Evolutionary conservation across 208 protist genomes (phyloP).

Genomic region (Trypanosoma boissoni): DNA sequence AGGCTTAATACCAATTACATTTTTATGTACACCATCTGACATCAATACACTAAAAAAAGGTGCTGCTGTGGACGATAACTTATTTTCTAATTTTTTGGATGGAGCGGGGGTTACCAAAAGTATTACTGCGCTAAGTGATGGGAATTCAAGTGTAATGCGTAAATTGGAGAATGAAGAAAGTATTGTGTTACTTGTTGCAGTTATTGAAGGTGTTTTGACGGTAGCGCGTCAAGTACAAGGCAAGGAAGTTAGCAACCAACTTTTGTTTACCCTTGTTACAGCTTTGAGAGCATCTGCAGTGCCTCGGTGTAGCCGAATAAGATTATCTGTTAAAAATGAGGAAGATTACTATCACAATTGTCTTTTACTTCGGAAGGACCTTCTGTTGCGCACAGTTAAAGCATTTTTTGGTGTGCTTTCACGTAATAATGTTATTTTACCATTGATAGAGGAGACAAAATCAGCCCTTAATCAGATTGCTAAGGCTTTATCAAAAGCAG

Average conservation of each 20-base stretch:
- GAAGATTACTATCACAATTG: constrained; percentile 27
- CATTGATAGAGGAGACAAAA: constrained; percentile 46
- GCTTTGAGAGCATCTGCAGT: constrained; percentile 55
- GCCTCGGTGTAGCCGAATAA: constrained; percentile 34
- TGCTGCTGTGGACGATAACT: constrained; percentile 34
- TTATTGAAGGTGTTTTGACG: constrained; percentile 65
- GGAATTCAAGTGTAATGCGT: constrained; percentile 9
- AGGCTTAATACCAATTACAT: constrained; percentile 42
- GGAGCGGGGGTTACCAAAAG: constrained; percentile 12
- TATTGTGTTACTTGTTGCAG: constrained; percentile 41
- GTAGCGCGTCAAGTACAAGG: constrained; percentile 29
- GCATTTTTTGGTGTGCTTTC: constrained; percentile 50
- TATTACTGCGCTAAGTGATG: neutral
- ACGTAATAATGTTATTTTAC: constrained; percentile 29
- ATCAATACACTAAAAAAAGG: constrained; percentile 21
- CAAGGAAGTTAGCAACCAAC: constrained; percentile 50
- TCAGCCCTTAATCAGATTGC: constrained; percentile 46
- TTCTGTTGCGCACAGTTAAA: constrained; percentile 42
- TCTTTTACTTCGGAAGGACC: constrained; percentile 39
- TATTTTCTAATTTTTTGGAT: constrained; percentile 60
- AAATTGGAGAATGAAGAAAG: no score
- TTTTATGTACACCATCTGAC: constrained; percentile 27
- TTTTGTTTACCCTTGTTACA: constrained; percentile 56
- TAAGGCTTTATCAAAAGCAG: constrained; percentile 54
- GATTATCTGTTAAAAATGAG: constrained; percentile 13